A percentile compares a stretch with the other conserved stretches of the same genome.
These are phyloP conservation scores for Mortierella sp. DNA, from an alignment of 371 early-diverging fungal genomes.

Conservation along the genomic window DNA sequence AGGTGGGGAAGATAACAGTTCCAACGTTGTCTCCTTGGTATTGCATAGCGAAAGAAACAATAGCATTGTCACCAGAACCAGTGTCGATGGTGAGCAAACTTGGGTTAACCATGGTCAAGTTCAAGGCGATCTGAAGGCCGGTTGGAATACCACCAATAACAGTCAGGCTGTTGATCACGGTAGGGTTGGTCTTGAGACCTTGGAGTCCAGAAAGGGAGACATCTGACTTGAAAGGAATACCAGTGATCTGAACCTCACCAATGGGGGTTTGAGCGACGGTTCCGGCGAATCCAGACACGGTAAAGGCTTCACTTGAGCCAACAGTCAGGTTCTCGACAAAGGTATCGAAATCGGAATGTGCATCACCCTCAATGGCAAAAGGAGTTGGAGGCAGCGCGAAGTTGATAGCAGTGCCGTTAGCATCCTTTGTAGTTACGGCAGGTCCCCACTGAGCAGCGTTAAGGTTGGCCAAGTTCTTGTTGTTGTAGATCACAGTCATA, in stretches of 20 bases:
- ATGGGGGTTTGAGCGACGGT: slow-evolving; percentile 67
- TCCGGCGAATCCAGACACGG: slow-evolving; percentile 61
- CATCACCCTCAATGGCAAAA: slow-evolving; percentile 56
- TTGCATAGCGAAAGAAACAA: slow-evolving; percentile 62
- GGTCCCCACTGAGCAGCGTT: slow-evolving; percentile 59
- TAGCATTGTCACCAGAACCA: slow-evolving; percentile 54
- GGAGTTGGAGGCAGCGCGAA: slow-evolving; percentile 58
- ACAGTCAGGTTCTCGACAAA: slow-evolving; percentile 65
- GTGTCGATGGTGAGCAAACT: slow-evolving; percentile 66
- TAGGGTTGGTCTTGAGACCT: slow-evolving; percentile 66
- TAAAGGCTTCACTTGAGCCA: slow-evolving; percentile 60
- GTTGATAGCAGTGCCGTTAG: slow-evolving; percentile 63
- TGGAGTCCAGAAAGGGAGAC: slow-evolving; percentile 68
- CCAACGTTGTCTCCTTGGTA: slow-evolving; percentile 62
- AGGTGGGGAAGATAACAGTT: slow-evolving; percentile 61
- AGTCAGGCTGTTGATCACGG: slow-evolving; percentile 64
- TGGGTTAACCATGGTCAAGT: slow-evolving; percentile 68
- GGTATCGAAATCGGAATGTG: slow-evolving; percentile 61
- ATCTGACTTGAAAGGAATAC: slow-evolving; percentile 67
- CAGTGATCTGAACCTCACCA: slow-evolving; percentile 64
- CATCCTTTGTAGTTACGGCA: slow-evolving; percentile 60
- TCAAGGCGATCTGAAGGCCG: slow-evolving; percentile 62
- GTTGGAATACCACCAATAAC: slow-evolving; percentile 66
- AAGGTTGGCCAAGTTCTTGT: slow-evolving; percentile 62
- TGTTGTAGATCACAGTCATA: slow-evolving; percentile 65